Conservation (phyloP, 2,329 filamentous ascomycete species). For the Ascomycota sp. region DNA sequence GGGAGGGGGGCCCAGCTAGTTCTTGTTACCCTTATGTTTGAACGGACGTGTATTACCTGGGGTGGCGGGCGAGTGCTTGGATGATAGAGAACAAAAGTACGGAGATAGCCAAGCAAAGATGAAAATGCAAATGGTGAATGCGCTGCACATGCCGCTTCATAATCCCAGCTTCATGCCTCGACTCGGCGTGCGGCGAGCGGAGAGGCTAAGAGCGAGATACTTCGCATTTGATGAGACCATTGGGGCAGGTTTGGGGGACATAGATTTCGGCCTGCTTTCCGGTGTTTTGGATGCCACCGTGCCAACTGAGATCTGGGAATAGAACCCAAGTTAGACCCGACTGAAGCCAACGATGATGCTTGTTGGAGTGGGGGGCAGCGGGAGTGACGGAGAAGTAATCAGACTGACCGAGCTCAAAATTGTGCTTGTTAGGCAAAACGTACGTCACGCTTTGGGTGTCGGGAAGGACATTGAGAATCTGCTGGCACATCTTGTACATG, state of each 20-base stretch:
- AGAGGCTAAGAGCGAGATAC: constrained; percentile 37
- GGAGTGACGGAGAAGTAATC: no score
- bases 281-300: constrained; percentile 87
- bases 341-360: no score
- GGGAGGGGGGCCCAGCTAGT: no score
- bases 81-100: no score
- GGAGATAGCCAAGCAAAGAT: no score
- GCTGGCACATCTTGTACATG: constrained; percentile 96
- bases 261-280: constrained; percentile 92
- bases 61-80: no score
- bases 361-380: no score
- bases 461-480: constrained; percentile 59
- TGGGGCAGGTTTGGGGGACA: constrained; percentile 78
- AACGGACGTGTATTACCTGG: no score
- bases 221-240: constrained; percentile 88
- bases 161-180: not conserved
- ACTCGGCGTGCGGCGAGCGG: not conserved
- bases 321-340: no score
- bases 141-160: no score
- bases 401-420: constrained; percentile 79
- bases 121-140: no score
- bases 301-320: constrained; percentile 73
- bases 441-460: constrained; percentile 58
- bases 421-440: constrained; percentile 90
- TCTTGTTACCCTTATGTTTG: no score